Percentiles rank a stretch among this genome's conserved stretches.
Conservation (phyloP, 2,329 filamentous ascomycete species). For the Emergomyces orientalis region DNA sequence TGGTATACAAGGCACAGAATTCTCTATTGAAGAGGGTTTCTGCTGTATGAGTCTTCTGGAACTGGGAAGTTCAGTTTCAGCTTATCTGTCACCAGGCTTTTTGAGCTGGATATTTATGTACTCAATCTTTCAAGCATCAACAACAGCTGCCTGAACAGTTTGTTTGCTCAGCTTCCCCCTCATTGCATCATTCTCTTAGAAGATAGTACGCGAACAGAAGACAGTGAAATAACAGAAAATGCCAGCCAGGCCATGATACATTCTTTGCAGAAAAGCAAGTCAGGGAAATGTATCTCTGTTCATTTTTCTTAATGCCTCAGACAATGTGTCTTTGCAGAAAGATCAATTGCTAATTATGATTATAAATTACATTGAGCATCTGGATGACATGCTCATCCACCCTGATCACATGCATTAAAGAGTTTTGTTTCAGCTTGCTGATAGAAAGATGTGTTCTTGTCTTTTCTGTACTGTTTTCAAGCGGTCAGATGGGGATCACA, state of each 20-base stretch:
- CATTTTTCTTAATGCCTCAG: conserved; percentile 59
- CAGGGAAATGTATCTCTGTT: conserved; percentile 47
- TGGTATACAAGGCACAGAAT: not conserved
- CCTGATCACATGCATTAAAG: conserved; percentile 55
- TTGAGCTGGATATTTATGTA: conserved; percentile 77
- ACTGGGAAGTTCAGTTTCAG: conserved; percentile 87
- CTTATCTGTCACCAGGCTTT: conserved; percentile 69
- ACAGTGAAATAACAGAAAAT: too few relatives aligned
- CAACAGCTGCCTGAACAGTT: conserved; percentile 67
- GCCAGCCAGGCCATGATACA: too few relatives aligned
- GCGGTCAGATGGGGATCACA: too few relatives aligned
- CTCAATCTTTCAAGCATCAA: conserved; percentile 76
- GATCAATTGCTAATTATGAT: conserved; percentile 67
- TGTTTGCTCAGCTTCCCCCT: conserved; percentile 66
- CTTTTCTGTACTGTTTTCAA: too few relatives aligned
- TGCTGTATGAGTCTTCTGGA: conserved; percentile 71
- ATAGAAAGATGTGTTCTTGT: too few relatives aligned
- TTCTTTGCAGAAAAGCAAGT: not conserved
- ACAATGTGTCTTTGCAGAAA: conserved; percentile 60
- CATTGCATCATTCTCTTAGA: conserved; percentile 67
- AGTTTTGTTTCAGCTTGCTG: too few relatives aligned
- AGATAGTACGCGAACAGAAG: too few relatives aligned
- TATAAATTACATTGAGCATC: conserved; percentile 55
- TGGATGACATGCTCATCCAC: conserved; percentile 55
- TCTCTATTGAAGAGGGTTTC: conserved; percentile 70